Base-by-base conservation (phyloP, 1,284 basidiomycete genomes). In the Sporisorium exsertum region DNA sequence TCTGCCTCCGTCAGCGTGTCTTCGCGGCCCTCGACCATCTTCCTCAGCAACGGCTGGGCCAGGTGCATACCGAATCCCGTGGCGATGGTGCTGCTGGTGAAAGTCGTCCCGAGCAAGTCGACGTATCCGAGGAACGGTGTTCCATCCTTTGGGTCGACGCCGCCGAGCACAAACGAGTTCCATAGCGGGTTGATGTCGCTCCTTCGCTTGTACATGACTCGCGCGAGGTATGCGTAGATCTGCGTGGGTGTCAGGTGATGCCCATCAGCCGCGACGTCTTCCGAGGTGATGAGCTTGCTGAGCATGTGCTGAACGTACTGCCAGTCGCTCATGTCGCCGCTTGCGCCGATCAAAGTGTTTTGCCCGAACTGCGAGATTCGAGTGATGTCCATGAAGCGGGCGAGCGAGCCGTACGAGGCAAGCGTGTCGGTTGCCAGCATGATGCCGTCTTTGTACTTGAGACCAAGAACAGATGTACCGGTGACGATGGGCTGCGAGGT, bases 351-450 rank as follows among this genome's bases (percentile, higher is more conserved):
- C 68, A 97, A 89, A 42, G 95, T 96, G 69, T 82, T 75, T 35
- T 89, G 88, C 7, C 95, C 95, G 33, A 98, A 91, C 10, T 91
- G 86, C 80, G 93, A 91, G 22, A 99, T 90, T 86, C 96, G 92
- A 80, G 92, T 90, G 66, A 99, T 89, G 85, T 96, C 94, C 89
- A 94, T 96, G 91, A 98, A 98, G 22, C 96, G 91, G 2, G 97
- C 95, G 47, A 99, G 91, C 8, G 95, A 97, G 64, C 97, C 97
- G 82, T 98, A 99, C 0, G 97, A 99, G 13, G 94, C 96, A 56
- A 99, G 91, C 80, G 93, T 98, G 88, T 99, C 96, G 37, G 97
- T 94, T n/a, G 97, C 95, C 88, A 99, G 91, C 94, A 99, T 97
- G 78, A 99, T 91, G 3, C 97, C 96, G 81, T 94, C 94, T 86